Percentiles rank a stretch among this genome's conserved stretches.
Evolutionary conservation across 2,329 filamentous ascomycete species (phyloP).

Genomic region (Paraconiothyrium sp.): DNA sequence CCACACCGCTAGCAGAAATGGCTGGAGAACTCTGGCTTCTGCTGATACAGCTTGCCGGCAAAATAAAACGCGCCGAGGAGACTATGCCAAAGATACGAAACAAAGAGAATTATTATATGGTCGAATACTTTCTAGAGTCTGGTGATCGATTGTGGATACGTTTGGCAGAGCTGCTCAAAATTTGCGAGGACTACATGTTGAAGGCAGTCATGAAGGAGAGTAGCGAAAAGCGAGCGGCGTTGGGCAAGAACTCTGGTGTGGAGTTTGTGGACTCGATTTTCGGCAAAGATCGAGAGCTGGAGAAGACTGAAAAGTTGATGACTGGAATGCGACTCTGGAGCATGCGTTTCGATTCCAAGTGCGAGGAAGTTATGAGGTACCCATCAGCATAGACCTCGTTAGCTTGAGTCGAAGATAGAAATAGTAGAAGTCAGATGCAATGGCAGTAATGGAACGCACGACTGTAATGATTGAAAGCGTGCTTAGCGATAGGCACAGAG

Average conservation of each 20-base stretch:
- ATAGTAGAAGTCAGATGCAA: no score
- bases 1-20: conserved; percentile 15
- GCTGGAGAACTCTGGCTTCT: no score
- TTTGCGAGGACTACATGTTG: conserved; percentile 95
- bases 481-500: no score
- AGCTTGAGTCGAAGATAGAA: background rate
- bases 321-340: conserved; percentile 86
- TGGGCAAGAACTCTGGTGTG: conserved; percentile 90
- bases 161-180: conserved; percentile 85
- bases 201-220: conserved; percentile 78
- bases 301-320: conserved; percentile 94
- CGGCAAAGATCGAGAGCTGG: conserved; percentile 86
- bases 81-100: conserved; percentile 75
- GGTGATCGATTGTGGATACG: conserved; percentile 87
- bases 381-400: background rate
- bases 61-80: conserved; percentile 80
- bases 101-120: conserved; percentile 77
- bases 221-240: conserved; percentile 68
- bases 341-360: conserved; percentile 94
- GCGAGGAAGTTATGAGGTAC: conserved; percentile 77
- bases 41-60: no score
- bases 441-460: no score
- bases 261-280: conserved; percentile 98
- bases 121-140: conserved; percentile 89
- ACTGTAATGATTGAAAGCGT: no score